phyloP scores from a whole-genome alignment of 2,329 filamentous ascomycete genomes.

The Diaporthe caulivora region DNA sequence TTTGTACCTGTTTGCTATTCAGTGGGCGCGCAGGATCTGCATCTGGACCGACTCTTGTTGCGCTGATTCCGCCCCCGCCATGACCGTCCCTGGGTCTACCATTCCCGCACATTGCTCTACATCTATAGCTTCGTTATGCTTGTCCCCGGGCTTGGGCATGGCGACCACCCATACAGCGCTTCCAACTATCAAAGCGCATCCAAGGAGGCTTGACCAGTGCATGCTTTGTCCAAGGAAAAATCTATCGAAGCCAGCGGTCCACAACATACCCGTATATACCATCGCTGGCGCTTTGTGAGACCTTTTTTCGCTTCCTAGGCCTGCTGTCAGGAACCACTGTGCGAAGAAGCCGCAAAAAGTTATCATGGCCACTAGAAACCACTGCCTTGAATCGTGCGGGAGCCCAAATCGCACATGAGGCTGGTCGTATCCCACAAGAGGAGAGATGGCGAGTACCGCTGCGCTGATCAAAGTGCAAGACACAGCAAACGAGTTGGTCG shows the following conservation, averaged over 20 bases:
- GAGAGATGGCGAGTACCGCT: conserved; percentile 45
- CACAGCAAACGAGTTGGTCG: conserved; percentile 48
- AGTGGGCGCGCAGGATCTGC: background rate
- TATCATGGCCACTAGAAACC: conserved; percentile 76
- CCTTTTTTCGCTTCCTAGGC: conserved; percentile 77
- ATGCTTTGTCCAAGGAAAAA: conserved; percentile 66
- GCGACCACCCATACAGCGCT: conserved; percentile 65
- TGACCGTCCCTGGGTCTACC: conserved; percentile 50
- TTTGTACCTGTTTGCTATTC: background rate
- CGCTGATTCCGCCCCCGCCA: conserved; percentile 52
- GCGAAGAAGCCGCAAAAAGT: conserved; percentile 70
- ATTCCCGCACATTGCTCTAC: conserved; percentile 49
- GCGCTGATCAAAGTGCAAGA: conserved; percentile 30
- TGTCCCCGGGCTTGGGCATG: conserved; percentile 53
- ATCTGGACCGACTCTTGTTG: conserved; percentile 43
- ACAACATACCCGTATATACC: conserved; percentile 70
- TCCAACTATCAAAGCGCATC: conserved; percentile 65
- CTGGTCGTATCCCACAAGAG: conserved; percentile 59
- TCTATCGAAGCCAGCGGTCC: conserved; percentile 59
- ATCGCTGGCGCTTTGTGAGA: conserved; percentile 69
- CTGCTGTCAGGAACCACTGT: conserved; percentile 86
- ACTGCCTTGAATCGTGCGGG: conserved; percentile 64
- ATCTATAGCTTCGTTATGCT: conserved; percentile 48
- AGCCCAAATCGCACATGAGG: conserved; percentile 58
- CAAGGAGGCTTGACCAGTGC: conserved; percentile 61